Conservation (phyloP, 2,329 filamentous ascomycete genomes). For the Xylariaceae sp. region DNA sequence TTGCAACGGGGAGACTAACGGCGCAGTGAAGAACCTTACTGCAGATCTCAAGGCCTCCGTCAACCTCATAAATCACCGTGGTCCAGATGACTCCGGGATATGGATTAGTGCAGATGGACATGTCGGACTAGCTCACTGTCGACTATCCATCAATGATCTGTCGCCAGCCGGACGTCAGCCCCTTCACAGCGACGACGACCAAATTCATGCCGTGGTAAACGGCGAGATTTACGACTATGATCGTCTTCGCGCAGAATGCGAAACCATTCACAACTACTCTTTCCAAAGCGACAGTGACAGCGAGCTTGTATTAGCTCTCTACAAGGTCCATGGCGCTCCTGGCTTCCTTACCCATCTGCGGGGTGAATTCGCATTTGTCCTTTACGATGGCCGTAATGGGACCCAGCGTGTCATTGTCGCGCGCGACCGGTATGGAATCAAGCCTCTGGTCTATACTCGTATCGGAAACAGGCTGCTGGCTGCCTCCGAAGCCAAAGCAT, state of each 20-base stretch:
- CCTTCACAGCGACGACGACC: slow-evolving; percentile 34
- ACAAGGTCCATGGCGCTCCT: slow-evolving; percentile 35
- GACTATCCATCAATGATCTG: slow-evolving; percentile 52
- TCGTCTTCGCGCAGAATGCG: not conserved
- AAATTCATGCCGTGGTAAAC: slow-evolving; percentile 54
- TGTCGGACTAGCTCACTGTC: slow-evolving; percentile 42
- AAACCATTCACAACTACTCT: not conserved
- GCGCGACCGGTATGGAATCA: slow-evolving; percentile 53
- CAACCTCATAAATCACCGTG: slow-evolving; percentile 6
- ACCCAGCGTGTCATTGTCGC: slow-evolving; percentile 41
- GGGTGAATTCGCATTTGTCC: slow-evolving; percentile 50
- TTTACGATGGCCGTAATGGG: slow-evolving; percentile 40
- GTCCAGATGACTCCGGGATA: slow-evolving; percentile 3
- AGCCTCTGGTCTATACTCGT: slow-evolving; percentile 50
- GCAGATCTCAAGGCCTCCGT: slow-evolving; percentile 5
- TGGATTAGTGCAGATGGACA: slow-evolving; percentile 1
- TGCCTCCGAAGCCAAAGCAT: slow-evolving; percentile 50
- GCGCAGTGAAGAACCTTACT: not conserved
- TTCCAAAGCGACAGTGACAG: not conserved
- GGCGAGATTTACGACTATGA: slow-evolving; percentile 48
- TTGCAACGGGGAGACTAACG: not conserved
- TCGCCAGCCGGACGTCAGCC: slow-evolving; percentile 45
- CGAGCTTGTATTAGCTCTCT: not conserved
- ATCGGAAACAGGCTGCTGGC: slow-evolving; percentile 39
- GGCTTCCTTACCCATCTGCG: slow-evolving; percentile 38